Base-by-base conservation (phyloP, 2,329 filamentous ascomycete genomes). In the Clarireedia homoeocarpa region DNA sequence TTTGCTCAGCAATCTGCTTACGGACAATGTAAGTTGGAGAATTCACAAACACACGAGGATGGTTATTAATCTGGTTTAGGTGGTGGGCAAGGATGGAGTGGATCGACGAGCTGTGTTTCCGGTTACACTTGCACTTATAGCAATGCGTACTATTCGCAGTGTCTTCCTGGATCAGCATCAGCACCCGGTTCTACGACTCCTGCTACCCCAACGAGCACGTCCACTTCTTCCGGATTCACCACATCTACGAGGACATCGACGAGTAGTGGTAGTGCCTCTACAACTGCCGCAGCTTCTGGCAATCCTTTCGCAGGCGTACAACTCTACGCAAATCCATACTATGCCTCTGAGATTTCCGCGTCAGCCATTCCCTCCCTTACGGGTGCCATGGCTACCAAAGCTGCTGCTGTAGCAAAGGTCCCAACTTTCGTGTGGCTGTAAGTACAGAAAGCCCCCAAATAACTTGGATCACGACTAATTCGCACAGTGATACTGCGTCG, bases 331-430 rank as follows among this genome's bases (percentile, higher is more conserved):
- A 80, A 80, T 62, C 71, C 75, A 3, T 79, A 76, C 68, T 80
- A 80, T 66, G 71, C 77, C 4, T 76, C 76, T 3, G 77, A 80
- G 61, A 73, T 80, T 38, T 73, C 74, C 55, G 75, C 67, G 38
- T 70, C 77, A 17, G 85, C 85, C 6, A 77, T 88, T 20, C 84
- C 85, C 7, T 80, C 79, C 15, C 70, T 89, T 58, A 79, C 79
- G 9, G 75, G 78, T 4, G 73, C 80, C 24, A 71, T 79, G 66
- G 76, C 76, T 14, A 76, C 79, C 17, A 77, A 75, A 59, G 67
- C 66, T n/a, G 64, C 72, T 26, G 76, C 77, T 1, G 77, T 74
- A 6, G 77, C 77, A 10, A 70, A 78, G 6, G 70, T 79, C 15
- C 75, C 75, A 5, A 77, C 76, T 2, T 80, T 79, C 61, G 69